Conservation (phyloP, 768 basidiomycete genomes). For the Auricularia sp. region DNA sequence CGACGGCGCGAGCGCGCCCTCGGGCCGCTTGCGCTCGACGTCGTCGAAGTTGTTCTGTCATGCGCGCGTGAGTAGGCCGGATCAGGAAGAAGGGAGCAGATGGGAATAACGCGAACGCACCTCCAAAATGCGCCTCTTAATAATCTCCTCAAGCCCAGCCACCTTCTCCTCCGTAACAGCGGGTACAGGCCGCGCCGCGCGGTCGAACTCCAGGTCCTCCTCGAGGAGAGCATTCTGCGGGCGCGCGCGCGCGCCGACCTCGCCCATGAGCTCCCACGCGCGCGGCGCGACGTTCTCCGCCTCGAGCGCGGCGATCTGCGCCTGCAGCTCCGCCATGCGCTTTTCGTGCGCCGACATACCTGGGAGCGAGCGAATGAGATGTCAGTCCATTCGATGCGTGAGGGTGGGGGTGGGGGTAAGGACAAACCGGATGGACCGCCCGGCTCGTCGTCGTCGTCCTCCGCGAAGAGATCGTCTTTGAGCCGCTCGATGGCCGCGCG, state of each 20-base stretch:
- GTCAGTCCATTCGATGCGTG: neutral
- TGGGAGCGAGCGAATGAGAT: constrained; percentile 14
- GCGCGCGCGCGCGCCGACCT: constrained; percentile 69
- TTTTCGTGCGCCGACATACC: constrained; percentile 72
- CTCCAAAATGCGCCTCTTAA: constrained; percentile 82
- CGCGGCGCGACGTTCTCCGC: constrained; percentile 80
- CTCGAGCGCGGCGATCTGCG: constrained; percentile 77
- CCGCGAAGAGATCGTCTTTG: constrained; percentile 72
- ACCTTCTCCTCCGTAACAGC: constrained; percentile 85
- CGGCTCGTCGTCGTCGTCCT: constrained; percentile 51
- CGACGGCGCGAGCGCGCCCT: neutral
- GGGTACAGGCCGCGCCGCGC: constrained; percentile 76
- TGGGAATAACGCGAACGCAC: constrained; percentile 21
- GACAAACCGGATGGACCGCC: constrained; percentile 13
- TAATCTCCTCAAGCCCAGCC: constrained; percentile 73
- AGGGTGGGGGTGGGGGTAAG: neutral
- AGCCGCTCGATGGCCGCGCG: constrained; percentile 53
- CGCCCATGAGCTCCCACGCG: constrained; percentile 89
- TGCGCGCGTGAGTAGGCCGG: neutral
- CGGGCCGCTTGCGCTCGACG: constrained; percentile 68
- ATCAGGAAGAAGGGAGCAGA: neutral
- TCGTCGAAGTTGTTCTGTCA: constrained; percentile 70
- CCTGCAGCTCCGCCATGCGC: constrained; percentile 58
- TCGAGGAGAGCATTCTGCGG: constrained; percentile 88
- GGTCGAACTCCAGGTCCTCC: constrained; percentile 92